Evolutionary conservation across 148 eudicot species (phyloP).

Genomic region (Fagopyrum esculentum): DNA sequence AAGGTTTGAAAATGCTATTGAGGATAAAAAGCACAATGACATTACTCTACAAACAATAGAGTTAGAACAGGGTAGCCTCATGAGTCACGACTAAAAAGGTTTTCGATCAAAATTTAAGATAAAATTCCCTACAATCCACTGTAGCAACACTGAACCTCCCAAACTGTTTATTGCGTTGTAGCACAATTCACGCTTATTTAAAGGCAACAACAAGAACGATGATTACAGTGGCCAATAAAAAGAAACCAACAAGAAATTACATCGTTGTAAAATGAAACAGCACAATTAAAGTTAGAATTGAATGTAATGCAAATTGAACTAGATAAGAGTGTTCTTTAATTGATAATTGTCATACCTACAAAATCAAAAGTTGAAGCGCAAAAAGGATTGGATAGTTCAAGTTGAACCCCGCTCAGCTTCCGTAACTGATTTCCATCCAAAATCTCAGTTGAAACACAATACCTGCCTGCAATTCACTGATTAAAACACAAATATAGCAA

Average conservation of each 20-base stretch:
- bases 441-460: neutral
- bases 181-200: neutral
- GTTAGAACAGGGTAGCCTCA: neutral
- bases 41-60: neutral
- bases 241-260: neutral
- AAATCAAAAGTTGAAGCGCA: neutral
- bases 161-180: neutral
- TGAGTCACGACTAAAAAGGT: neutral
- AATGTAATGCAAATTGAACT: neutral
- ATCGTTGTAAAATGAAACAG: neutral
- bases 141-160: neutral
- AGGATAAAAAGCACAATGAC: neutral
- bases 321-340: neutral
- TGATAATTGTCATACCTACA: neutral
- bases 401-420: neutral
- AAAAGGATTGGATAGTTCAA: neutral
- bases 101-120: neutral
- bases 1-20: neutral
- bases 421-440: neutral
- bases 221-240: neutral
- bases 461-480: neutral
- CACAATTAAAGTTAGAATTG: neutral
- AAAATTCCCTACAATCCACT: neutral
- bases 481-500: neutral
- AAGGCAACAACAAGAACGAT: neutral